Evolutionary conservation across 352 stramenopile genomes (phyloP), one percentile per base, ranked within the genome.

Genomic region (Globisporangium solare): DNA sequence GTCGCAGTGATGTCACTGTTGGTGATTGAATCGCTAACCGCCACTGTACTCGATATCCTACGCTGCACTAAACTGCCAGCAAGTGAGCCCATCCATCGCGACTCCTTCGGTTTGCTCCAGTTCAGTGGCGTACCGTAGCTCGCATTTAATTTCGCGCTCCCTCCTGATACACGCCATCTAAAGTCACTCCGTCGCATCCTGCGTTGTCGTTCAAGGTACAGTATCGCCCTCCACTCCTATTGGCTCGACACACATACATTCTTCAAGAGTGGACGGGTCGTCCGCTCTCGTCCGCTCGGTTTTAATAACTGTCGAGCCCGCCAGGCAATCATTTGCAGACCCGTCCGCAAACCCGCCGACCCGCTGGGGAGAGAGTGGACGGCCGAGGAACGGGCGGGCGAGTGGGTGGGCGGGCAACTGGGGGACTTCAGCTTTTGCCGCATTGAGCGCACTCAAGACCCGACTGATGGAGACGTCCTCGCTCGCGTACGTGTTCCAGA

Each of bases 401-500:
- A 7, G 37, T 27, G 27, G 0, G 6, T 6, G 0, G 5, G 5
- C 3, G 17, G n/a, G 2, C 3, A n/a, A n/a, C n/a, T n/a, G n/a
- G n/a, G n/a, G 39, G 39, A 43, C 39, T 43, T 43, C 39, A 43
- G 6, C 39, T 43, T 43, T 43, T 43, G 39, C 39, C 12, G 5
- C 17, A 18, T 43, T 43, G 2, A 51, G 15, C 46, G 5, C 27
- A 35, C 27, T 20, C 51, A 18, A 59, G 13, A 18, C 60, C 54
- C 22, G n/a, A 59, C 43, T 12, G 1, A 66, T 54, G 47, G 59
- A 61, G 58, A 54, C 40, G 13, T 46, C 51, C 5, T 60, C 54
- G 32, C 69, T 87, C 47, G 70, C 76, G 53, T 73, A 82, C 57
- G 73, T 79, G 31, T 86, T 88, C 67, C 66, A 75, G 47, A 66